Evolutionary conservation across 31 red algal species (phyloP), one percentile per base, ranked within the genome.

Genomic region (Asparagopsis taxiformis): DNA sequence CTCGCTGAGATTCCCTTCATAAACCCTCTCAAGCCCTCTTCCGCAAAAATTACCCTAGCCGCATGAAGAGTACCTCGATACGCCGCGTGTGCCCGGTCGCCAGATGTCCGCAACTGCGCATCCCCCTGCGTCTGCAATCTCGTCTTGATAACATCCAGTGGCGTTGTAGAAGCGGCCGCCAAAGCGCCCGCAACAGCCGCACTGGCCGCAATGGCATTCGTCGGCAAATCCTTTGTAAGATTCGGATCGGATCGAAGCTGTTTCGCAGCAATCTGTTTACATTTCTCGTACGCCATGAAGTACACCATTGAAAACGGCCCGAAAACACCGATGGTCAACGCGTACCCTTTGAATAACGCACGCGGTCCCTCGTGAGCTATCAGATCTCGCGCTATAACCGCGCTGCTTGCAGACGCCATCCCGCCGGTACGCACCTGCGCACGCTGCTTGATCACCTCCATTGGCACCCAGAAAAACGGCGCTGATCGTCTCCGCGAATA

Each of bases 381-480:
- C 21, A 97, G 55, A 65, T 94, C 86, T 31, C 87, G 56, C 10
- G 80, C 68, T 26, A 86, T 85, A 19, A 60, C 55, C 9, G 71
- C 38, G 21, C 75, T 55, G 2, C 60, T 75, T 43, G 91, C 73
- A 3, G 66, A 72, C 17, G 66, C 56, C 10, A 74, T 19, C 1
- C 55, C 74, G 17, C 79, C 89, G 16, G 51, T 49, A 4, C 94
- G 94, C n/a, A 99, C 91, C 68, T 99, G 96, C 29, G 89, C 96
- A 37, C 96, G 83, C 55, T 99, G 91, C 69, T 99, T 99, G 41
- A 99, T 55, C 31, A 94, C 96, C 75, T 99, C 96, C 91, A 99
- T 99, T 2, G 96, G 96, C 8, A 94, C 91, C 91, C 91, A 99
- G 74, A n/a, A 99, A 99, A 11, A 99, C 90, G 0, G 96, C 91